Base-by-base conservation (phyloP, 192 early-diverging fungal genomes). In the Rhizoclosmatium globosum region DNA sequence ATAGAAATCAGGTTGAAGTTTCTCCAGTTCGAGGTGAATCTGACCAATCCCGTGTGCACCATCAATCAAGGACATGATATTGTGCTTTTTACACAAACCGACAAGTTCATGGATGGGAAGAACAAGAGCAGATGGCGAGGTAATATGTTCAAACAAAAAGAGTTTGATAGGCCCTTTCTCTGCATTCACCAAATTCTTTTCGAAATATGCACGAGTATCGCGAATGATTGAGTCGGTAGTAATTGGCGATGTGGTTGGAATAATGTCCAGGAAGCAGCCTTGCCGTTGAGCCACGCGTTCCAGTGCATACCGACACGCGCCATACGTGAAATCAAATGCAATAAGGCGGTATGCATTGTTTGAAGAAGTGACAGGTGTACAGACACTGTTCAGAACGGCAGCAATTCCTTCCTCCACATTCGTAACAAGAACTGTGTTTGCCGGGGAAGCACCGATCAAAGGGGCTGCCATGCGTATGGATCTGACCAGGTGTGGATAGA, bases 1-100 rank as follows among this genome's bases (percentile, higher is more conserved):
- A 58, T 86, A 86, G 59, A 78, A 94, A 71, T 94, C 93, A 0
- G 92, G 87, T 61, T 84, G 76, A 17, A 86, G 21, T 19, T 48
- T 47, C 17, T 71, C 43, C 38, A 86, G 78, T 59, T 74, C 42
- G 45, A 86, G 62, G 2, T 66, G 61, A 3, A 85, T 9, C 72
- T 82, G 76, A 2, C 79, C 85, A n/a, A 86, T 83, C 38, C 77
- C 72, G 58, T 86, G 85, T 2, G 85, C 85, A 3, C 81, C 85
- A 72, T 86, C 85, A 21, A 86, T 47, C 74, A 86, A 56, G 6
- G 72, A 68, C 21, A 73, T 43, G 56, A 86, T 80, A 6, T 59
- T 65, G 17, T 60, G 41, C 39, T 73, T 46, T 2, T 62, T 57
- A 61, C 82, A 84, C 15, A 77, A 21, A 9, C 41, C 15, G 68